Conservation (phyloP, 73 alveolate genomes). For the Paramecium primaurelia region DNA sequence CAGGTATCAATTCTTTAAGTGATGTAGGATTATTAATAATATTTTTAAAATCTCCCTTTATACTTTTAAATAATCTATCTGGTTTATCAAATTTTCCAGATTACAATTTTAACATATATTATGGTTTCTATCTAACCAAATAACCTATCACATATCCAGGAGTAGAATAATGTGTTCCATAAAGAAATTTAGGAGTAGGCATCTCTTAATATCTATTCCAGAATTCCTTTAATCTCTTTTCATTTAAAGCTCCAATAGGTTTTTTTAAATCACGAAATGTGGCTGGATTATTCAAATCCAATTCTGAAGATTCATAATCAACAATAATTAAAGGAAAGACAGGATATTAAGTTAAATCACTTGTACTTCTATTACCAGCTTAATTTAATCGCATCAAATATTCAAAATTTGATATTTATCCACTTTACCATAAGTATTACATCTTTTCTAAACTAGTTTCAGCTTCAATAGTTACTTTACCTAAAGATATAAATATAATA, state of each 20-base stretch:
- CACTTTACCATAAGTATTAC: constrained; percentile 91
- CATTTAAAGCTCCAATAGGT: constrained; percentile 98
- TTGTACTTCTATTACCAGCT: constrained; percentile 88
- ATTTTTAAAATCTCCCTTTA: constrained; percentile 91
- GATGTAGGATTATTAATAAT: constrained; percentile 85
- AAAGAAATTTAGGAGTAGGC: constrained; percentile 86
- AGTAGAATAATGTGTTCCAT: constrained; percentile 99
- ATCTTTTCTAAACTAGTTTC: constrained; percentile 86
- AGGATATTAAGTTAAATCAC: constrained; percentile 98
- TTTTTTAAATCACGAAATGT: constrained; percentile 94
- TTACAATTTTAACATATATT: constrained; percentile 94
- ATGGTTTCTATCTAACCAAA: constrained; percentile 89
- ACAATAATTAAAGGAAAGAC: constrained; percentile 98
- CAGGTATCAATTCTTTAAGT: constrained; percentile 97
- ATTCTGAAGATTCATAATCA: constrained; percentile 72
- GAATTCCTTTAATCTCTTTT: constrained; percentile 83
- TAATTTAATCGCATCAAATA: constrained; percentile 90
- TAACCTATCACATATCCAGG: constrained; percentile 99
- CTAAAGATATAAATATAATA: background rate
- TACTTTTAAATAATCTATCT: constrained; percentile 91
- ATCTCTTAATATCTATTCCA: constrained; percentile 57
- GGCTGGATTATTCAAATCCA: constrained; percentile 69
- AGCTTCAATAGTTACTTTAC: constrained; percentile 75
- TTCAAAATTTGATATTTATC: constrained; percentile 87
- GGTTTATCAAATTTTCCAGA: constrained; percentile 98